Conservation (phyloP, 2,329 filamentous ascomycete species). For the Pseudocercospora crystallina region DNA sequence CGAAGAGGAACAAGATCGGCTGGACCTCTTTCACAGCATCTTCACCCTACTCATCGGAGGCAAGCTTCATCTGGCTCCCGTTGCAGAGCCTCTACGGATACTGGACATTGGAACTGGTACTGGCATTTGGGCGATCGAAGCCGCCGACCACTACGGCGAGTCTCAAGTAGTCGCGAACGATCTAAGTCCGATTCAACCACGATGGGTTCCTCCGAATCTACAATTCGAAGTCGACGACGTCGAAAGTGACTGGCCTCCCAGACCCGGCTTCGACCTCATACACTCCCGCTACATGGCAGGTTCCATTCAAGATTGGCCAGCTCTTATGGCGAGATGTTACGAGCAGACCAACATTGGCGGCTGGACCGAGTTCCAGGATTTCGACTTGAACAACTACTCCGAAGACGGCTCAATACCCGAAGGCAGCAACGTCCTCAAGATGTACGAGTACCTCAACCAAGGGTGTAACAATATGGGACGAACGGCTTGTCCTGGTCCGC, state of each 20-base stretch:
- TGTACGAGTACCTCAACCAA: conserved; percentile 3
- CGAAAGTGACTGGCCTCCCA: conserved; percentile 13
- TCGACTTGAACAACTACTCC: conserved; percentile 7
- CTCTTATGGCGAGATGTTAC: conserved; percentile 8
- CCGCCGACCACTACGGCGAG: conserved; percentile 31
- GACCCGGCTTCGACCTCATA: conserved; percentile 42
- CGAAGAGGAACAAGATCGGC: conserved; percentile 26
- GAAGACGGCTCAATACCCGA: conserved; percentile 3
- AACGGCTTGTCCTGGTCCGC: conserved; percentile 3
- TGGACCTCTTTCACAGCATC: conserved; percentile 47
- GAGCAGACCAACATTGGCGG: conserved; percentile 11
- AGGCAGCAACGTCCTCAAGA: conserved; percentile 3
- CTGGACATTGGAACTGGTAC: conserved; percentile 52
- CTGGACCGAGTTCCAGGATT: conserved; percentile 4
- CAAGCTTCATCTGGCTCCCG: conserved; percentile 11
- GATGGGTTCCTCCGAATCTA: conserved; percentile 37
- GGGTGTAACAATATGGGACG: conserved; percentile 3
- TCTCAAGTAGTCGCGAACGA: conserved; percentile 40
- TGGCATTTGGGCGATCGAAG: conserved; percentile 40
- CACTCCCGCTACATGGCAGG: conserved; percentile 50
- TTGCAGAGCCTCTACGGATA: conserved; percentile 19
- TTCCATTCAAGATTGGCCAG: conserved; percentile 46
- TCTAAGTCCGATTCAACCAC: conserved; percentile 35
- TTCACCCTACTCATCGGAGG: conserved; percentile 35
- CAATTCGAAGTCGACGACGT: conserved; percentile 46